Percentiles rank a stretch among this genome's conserved stretches.
Evolutionary conservation across 2,329 filamentous ascomycete genomes (phyloP).

Genomic region (Clarireedia sp.): DNA sequence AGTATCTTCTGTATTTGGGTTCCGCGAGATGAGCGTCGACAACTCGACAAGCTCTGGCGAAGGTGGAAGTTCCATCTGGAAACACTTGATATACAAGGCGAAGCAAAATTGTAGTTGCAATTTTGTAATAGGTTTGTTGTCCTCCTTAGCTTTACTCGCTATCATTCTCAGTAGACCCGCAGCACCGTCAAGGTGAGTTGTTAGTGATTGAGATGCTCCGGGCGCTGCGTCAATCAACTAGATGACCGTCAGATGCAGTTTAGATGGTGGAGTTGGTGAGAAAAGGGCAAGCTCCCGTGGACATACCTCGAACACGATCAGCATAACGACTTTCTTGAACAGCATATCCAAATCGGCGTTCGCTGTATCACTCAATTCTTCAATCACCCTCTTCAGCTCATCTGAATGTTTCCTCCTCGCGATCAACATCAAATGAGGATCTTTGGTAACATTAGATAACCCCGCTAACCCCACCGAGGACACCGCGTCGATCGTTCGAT

Average conservation of each 20-base stretch:
- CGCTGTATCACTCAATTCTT: constrained; percentile 35
- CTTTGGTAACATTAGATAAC: constrained; percentile 34
- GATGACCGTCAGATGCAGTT: not conserved
- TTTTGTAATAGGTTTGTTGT: not conserved
- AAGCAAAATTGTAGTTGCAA: constrained; percentile 1
- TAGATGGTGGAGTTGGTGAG: not conserved
- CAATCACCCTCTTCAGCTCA: constrained; percentile 40
- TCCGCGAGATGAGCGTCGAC: not conserved
- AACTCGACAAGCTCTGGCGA: not conserved
- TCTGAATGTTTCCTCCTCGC: constrained; percentile 44
- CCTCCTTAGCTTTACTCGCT: not conserved
- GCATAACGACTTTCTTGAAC: constrained; percentile 44
- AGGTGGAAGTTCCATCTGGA: not conserved
- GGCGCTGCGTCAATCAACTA: constrained; percentile 14
- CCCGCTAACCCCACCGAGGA: constrained; percentile 46
- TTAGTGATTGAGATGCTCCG: constrained; percentile 10
- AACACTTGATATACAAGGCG: not conserved
- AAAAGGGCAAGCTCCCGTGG: not conserved
- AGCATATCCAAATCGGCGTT: constrained; percentile 42
- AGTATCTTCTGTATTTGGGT: not conserved
- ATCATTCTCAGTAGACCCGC: constrained; percentile 16
- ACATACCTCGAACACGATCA: constrained; percentile 41
- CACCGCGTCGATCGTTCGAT: constrained; percentile 34
- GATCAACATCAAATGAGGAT: constrained; percentile 35
- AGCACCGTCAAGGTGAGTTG: constrained; percentile 19